Base-by-base conservation (phyloP, 345 rosid genomes). In the Eucalyptus paniculata region DNA sequence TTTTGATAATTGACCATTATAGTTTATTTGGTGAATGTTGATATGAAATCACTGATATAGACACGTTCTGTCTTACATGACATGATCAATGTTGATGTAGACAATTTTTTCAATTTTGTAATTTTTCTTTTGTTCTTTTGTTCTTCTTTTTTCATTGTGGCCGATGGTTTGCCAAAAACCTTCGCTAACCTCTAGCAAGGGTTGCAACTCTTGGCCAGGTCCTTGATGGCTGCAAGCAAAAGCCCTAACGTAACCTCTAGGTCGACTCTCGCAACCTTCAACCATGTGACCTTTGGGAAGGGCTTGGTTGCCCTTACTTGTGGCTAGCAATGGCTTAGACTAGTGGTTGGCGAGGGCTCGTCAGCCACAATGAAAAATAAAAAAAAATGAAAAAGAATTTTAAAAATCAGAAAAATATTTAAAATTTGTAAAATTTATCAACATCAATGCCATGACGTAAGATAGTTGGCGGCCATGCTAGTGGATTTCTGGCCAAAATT, bases 331-430 rank as follows among this genome's bases (percentile, higher is more conserved):
- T 56, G 13, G 62, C 28, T 24, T 56, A 21, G 26, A 53, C 26
- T 4, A 53, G 1, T 0, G 5, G 1, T 4, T 21, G 5, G 26
- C 2, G 11, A 56, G 30, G 5, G 62, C 6, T 56, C 0, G 6
- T 56, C 1, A 21, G 6, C 30, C 30, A 56, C 0, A 24, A 24
- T 1, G 30, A 56, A 56, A 56, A 56, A 56, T 56, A 56, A 56
- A 56, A 56, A 24, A 10, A 56, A 24, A 21, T 53, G 2, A 53
- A 21, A 53, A 53, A 0, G 26, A 53, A 53, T 53, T 53, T 3
- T 21, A 53, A 53, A 53, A 21, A 53, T 19, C 58, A 53, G 11
- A 53, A 56, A 53, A 56, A 56, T 10, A 56, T 8, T 23, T 56
- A 10, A 56, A 56, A 24, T 21, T 2, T 56, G 2, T 2, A 32